Evolutionary conservation across 2,329 filamentous ascomycete genomes (phyloP).

Genomic region (Xylariaceae sp.): DNA sequence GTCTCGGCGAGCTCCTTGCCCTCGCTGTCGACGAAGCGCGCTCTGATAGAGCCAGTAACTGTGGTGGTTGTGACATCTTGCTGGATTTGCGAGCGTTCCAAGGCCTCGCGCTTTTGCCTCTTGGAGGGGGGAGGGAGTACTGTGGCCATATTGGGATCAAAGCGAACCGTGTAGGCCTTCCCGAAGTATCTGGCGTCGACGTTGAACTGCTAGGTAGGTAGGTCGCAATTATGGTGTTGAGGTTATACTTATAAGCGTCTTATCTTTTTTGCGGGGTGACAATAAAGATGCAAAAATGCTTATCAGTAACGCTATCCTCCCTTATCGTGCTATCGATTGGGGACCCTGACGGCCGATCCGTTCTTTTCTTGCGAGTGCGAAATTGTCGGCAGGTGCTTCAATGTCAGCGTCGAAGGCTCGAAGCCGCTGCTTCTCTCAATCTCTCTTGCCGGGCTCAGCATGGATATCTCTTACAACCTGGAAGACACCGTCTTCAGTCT

Average conservation of each 20-base stretch:
- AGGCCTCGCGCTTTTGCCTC: slow-evolving; percentile 71
- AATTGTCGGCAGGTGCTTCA: not conserved
- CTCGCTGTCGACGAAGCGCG: slow-evolving; percentile 83
- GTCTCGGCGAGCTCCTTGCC: slow-evolving; percentile 67
- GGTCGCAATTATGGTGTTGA: no score
- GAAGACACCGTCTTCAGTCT: not conserved
- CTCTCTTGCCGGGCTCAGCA: no score
- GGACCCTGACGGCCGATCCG: slow-evolving; percentile 11
- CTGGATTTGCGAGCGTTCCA: slow-evolving; percentile 68
- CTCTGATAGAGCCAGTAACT: slow-evolving; percentile 70
- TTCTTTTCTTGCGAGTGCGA: not conserved
- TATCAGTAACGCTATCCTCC: slow-evolving; percentile 18
- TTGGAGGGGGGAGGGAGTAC: slow-evolving; percentile 81
- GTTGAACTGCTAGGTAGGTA: not conserved
- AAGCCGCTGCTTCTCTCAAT: not conserved
- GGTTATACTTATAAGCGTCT: not conserved
- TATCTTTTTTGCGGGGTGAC: slow-evolving; percentile 22
- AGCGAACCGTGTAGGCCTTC: not conserved
- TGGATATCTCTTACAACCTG: not conserved
- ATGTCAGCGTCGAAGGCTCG: not conserved
- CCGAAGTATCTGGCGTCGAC: not conserved
- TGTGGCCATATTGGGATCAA: slow-evolving; percentile 63
- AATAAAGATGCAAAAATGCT: slow-evolving; percentile 17
- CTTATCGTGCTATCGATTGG: slow-evolving; percentile 25
- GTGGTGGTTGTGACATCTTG: slow-evolving; percentile 68